Evolutionary conservation across 805 yeast species (phyloP).

Genomic region (Kuraishia piskuri): DNA sequence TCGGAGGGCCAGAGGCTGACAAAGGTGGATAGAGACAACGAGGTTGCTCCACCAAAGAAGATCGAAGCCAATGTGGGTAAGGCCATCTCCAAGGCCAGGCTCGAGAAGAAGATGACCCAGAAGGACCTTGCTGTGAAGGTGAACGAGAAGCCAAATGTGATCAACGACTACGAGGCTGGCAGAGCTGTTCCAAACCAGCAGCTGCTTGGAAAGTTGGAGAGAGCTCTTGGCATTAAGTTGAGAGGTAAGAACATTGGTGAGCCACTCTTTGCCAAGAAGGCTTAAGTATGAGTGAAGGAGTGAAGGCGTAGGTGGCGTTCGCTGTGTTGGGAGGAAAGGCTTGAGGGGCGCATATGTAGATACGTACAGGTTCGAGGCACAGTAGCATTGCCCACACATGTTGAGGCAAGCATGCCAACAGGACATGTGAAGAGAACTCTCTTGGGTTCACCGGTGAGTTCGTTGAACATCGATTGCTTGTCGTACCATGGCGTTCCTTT

Average conservation of each 20-base stretch:
- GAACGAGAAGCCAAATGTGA: constrained; percentile 91
- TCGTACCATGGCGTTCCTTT: background rate
- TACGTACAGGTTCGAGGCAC: too few species aligned
- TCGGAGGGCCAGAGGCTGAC: constrained; percentile 95
- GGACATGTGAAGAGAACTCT: too few species aligned
- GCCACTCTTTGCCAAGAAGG: constrained; percentile 62
- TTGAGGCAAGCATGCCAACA: too few species aligned
- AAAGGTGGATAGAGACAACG: constrained; percentile 87
- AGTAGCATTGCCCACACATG: too few species aligned
- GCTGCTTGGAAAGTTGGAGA: constrained; percentile 82
- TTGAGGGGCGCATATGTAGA: too few species aligned
- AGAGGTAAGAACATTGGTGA: constrained; percentile 95
- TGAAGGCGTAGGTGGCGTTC: background rate
- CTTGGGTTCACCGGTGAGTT: too few species aligned
- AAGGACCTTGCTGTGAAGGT: constrained; percentile 94
- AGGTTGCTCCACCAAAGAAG: constrained; percentile 88
- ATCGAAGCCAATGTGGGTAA: constrained; percentile 79
- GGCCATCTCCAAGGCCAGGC: constrained; percentile 77
- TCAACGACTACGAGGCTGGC: constrained; percentile 95
- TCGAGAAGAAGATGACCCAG: constrained; percentile 83
- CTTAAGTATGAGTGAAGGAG: constrained; percentile 12
- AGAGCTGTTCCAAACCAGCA: constrained; percentile 97
- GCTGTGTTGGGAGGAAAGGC: background rate
- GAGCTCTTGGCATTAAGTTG: constrained; percentile 88
- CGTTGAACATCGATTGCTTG: too few species aligned